phyloP scores from a whole-genome alignment of 768 basidiomycete genomes.

The Phanerochaete sordida region DNA sequence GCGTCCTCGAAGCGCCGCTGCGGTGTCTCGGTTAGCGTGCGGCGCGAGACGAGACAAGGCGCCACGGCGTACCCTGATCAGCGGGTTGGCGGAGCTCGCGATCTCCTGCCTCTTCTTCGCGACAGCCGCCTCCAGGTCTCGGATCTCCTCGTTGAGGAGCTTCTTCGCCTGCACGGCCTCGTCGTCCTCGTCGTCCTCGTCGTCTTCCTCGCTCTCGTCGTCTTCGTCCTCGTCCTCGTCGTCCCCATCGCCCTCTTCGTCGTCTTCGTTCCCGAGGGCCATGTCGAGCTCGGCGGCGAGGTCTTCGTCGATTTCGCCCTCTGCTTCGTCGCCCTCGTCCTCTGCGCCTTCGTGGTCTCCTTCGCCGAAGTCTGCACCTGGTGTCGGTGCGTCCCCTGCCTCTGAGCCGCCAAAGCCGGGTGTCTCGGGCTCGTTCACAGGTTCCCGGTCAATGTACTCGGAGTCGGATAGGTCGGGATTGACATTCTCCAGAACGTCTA shows the following conservation, averaged over 20 bases:
- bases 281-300: constrained; percentile 84
- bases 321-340: constrained; percentile 53
- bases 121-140: constrained; percentile 85
- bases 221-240: constrained; percentile 62
- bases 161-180: constrained; percentile 68
- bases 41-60: neutral
- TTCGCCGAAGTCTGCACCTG: constrained; percentile 52
- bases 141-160: constrained; percentile 83
- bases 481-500: constrained; percentile 85
- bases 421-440: constrained; percentile 59
- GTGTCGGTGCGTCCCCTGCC: constrained; percentile 58
- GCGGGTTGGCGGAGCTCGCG: constrained; percentile 77
- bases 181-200: constrained; percentile 82
- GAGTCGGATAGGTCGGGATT: constrained; percentile 90
- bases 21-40: neutral
- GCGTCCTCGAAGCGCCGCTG: constrained; percentile 94
- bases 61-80: constrained; percentile 63
- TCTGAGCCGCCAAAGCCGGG: constrained; percentile 70
- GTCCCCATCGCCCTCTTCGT: constrained; percentile 63
- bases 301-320: constrained; percentile 85
- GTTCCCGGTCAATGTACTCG: constrained; percentile 73
- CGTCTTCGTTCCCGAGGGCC: constrained; percentile 60
- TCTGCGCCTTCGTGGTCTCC: constrained; percentile 57
- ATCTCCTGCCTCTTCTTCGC: constrained; percentile 83
- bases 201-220: constrained; percentile 54